Percentiles rank a stretch among this genome's conserved stretches.
Evolutionary conservation across 106 monocot species (phyloP).

Genomic region (Dendrobium catenatum): DNA sequence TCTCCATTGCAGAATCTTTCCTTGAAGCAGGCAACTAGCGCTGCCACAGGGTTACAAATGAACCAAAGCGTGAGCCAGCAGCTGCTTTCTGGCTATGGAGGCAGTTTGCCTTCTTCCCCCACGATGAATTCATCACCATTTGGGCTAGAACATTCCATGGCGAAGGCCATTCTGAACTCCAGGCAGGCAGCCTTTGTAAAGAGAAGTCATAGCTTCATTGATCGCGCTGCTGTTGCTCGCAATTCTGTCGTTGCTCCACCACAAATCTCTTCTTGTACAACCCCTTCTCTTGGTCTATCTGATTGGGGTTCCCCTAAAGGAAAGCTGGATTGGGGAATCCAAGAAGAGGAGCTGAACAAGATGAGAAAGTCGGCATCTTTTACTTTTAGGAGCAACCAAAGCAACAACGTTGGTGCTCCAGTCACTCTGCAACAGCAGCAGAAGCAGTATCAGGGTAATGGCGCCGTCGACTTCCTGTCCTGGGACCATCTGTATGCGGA

Average conservation of each 20-base stretch:
- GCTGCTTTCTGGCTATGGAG: constrained; percentile 29
- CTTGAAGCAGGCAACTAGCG: constrained; percentile 2
- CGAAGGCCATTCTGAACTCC: constrained; percentile 74
- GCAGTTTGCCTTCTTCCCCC: constrained; percentile 36
- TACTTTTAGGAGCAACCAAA: constrained; percentile 28
- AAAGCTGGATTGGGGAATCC: constrained; percentile 81
- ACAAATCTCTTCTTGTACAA: neutral
- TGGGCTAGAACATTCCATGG: constrained; percentile 60
- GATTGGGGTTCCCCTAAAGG: constrained; percentile 68
- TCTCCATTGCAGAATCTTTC: constrained; percentile 34
- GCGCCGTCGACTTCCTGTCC: neutral
- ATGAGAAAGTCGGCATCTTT: constrained; percentile 74
- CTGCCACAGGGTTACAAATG: constrained; percentile 19
- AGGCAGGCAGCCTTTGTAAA: constrained; percentile 64
- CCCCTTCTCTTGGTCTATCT: constrained; percentile 17
- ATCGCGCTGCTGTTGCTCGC: constrained; percentile 36
- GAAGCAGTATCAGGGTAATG: constrained; percentile 8
- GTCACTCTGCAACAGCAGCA: constrained; percentile 3
- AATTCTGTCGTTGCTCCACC: constrained; percentile 14
- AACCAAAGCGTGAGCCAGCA: constrained; percentile 28
- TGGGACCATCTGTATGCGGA: too few relatives aligned
- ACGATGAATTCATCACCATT: constrained; percentile 25
- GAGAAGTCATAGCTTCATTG: constrained; percentile 89
- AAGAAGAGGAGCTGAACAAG: constrained; percentile 84
- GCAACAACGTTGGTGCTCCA: neutral